Base-by-base conservation (phyloP, 2,329 filamentous ascomycete genomes). In the Tolypocladium ophioglossoides region DNA sequence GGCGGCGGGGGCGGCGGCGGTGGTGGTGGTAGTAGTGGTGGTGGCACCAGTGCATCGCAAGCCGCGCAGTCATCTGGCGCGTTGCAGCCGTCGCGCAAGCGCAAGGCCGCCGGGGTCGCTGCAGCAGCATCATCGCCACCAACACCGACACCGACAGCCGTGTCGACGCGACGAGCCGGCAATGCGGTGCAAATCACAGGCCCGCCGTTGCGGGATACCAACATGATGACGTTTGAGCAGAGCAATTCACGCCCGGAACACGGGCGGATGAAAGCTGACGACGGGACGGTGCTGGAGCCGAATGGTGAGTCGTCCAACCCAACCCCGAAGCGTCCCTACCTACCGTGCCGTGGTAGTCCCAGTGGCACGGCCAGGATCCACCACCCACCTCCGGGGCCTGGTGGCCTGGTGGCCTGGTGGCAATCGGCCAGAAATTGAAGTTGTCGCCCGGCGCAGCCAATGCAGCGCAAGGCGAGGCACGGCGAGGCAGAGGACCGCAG, bases 151-250 rank as follows among this genome's bases (percentile, higher is more conserved):
- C 60, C 63, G n/a, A 54, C 57, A 11, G 54, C 58, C 32, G 55
- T 55, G n/a, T 32, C 57, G 37, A 50, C 56, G 10, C 60, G 57
- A 50, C 58, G 59, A 53, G 60, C 58, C 57, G 60, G 66, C 58
- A 63, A 67, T 53, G 61, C 67, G 56, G 58, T 70, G 54, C 67
- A 71, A 54, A 68, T 67, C 55, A 62, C 74, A 61, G 70, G 71
- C 57, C 70, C 75, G 57, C 60, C 64, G 24, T 68, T 66, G 65
- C 77, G 81, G 58, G 84, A 90, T 64, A 86, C 88, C 52, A 96
- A 95, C 70, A 86, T 97, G 84, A 81, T 96, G 74, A 90, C 82
- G 46, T 97, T 97, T 71, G 85, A 89, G 58, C 83, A 83, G 57
- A 83, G 80, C 64, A 81, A 83, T 55, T 82, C 80, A 51, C 79